Percentiles rank a stretch among this genome's conserved stretches.
These are phyloP conservation scores for Casuarina cunninghamiana DNA, from an alignment of 306 rosid genomes.

Conservation along the genomic window DNA sequence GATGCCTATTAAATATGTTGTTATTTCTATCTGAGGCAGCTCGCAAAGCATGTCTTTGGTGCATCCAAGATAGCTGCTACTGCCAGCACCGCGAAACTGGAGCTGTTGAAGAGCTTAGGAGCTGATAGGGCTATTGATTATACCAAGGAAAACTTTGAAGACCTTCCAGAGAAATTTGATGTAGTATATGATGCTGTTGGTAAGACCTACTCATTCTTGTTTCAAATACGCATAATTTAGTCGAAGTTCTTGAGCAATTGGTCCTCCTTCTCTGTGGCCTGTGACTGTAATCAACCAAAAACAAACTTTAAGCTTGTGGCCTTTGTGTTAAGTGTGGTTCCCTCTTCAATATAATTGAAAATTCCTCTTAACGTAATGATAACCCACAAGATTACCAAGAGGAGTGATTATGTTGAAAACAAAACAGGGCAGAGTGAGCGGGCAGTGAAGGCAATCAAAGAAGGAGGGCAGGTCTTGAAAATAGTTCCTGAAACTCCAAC, in stretches of 20 bases:
- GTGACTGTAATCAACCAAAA: no score
- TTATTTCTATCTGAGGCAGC: conserved; percentile 28
- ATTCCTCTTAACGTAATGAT: no score
- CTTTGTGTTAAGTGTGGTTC: no score
- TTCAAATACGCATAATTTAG: background rate
- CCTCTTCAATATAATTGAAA: no score
- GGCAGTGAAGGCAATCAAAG: conserved; percentile 57
- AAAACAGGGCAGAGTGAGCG: conserved; percentile 48
- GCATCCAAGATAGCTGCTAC: conserved; percentile 72
- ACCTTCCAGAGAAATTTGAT: conserved; percentile 66
- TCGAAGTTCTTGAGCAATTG: no score
- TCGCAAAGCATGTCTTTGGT: conserved; percentile 67
- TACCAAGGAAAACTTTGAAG: conserved; percentile 54
- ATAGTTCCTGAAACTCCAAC: conserved; percentile 38
- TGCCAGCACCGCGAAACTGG: conserved; percentile 53
- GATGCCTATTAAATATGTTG: no score
- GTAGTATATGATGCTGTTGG: conserved; percentile 69
- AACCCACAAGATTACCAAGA: no score
- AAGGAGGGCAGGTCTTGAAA: conserved; percentile 64
- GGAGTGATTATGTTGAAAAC: background rate
- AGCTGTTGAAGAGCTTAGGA: conserved; percentile 54
- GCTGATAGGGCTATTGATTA: conserved; percentile 64
- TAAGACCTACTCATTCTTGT: conserved; percentile 21
- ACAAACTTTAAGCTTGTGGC: no score
- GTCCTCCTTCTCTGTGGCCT: no score